Evolutionary conservation across 306 rosid species (phyloP).

Genomic region (Herpetospermum pedunculosum): DNA sequence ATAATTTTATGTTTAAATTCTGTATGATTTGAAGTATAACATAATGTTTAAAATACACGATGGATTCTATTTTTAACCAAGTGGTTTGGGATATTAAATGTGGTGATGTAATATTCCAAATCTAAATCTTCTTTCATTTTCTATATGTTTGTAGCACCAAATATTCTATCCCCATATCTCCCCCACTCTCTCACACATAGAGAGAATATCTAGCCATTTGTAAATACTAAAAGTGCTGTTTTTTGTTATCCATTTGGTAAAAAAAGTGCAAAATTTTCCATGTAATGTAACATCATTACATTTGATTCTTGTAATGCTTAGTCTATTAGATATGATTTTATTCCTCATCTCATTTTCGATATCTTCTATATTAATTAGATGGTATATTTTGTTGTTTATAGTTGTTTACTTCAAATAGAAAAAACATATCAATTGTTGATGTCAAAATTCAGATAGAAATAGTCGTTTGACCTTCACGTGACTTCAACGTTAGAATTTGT

Average conservation of each 20-base stretch:
- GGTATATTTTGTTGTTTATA: neutral
- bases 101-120: neutral
- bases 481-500: too few relatives aligned
- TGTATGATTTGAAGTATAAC: neutral
- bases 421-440: neutral
- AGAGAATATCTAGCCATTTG: neutral
- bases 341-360: neutral
- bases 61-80: neutral
- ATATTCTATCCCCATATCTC: neutral
- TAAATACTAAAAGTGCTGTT: neutral
- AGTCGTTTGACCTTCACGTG: too few relatives aligned
- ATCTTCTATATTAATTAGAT: neutral
- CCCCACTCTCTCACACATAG: neutral
- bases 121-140: conserved; percentile 1
- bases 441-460: too few relatives aligned
- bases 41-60: neutral
- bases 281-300: neutral
- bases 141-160: neutral
- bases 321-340: conserved; percentile 2
- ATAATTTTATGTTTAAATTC: neutral
- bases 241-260: neutral
- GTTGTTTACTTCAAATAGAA: neutral
- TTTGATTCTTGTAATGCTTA: neutral
- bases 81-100: neutral
- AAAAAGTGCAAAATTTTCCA: neutral